Percentiles rank a stretch among this genome's conserved stretches.
Evolutionary conservation across 345 rosid species (phyloP).

Genomic region (Reutealis trisperma): DNA sequence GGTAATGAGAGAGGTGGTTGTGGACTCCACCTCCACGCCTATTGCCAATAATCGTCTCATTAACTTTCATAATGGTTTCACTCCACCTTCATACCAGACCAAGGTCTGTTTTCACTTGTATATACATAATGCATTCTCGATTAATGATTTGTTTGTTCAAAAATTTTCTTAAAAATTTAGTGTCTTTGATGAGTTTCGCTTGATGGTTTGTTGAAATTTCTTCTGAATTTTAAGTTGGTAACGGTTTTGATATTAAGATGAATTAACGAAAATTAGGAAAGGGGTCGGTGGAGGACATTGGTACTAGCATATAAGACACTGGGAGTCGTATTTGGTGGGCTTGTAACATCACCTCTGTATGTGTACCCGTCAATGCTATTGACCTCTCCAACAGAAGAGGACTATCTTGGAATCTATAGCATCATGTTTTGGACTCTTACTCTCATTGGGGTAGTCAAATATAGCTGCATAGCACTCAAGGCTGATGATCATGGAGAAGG

Average conservation of each 20-base stretch:
- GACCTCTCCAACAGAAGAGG: conserved; percentile 57
- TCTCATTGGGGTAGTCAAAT: conserved; percentile 62
- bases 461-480: conserved; percentile 48
- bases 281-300: conserved; percentile 35
- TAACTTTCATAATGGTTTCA: not conserved
- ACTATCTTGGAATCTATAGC: conserved; percentile 61
- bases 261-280: conserved; percentile 27
- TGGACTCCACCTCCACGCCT: not conserved
- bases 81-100: not conserved
- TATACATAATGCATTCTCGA: too few relatives aligned
- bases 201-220: conserved; percentile 1
- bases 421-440: conserved; percentile 75
- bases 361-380: conserved; percentile 67
- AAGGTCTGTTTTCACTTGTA: not conserved
- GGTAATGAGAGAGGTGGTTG: conserved; percentile 3
- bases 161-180: not conserved
- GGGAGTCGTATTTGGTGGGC: conserved; percentile 76
- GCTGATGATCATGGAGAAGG: conserved; percentile 84
- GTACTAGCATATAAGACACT: conserved; percentile 57
- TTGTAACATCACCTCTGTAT: conserved; percentile 67
- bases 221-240: not conserved
- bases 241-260: not conserved
- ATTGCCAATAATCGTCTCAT: not conserved
- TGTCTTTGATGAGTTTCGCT: not conserved
- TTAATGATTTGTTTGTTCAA: not conserved